Evolutionary conservation across 1,284 basidiomycete species (phyloP), one percentile per base, ranked within the genome.

Genomic region (Athelia psychrophila): DNA sequence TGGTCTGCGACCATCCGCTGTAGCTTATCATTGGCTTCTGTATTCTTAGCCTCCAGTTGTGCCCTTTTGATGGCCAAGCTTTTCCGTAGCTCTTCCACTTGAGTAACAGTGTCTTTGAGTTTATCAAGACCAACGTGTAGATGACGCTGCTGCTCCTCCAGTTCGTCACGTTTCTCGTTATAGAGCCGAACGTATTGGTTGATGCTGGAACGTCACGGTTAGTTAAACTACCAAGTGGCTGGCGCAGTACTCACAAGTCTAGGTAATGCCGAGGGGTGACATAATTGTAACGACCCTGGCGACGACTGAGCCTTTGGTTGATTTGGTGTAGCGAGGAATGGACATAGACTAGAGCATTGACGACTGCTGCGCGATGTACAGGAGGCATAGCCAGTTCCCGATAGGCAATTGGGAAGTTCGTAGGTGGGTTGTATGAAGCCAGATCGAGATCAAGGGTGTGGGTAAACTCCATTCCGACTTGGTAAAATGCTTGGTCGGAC

Each of bases 121-220:
- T 99, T 99, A 72, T 99, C 96, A 46, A 99, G 84, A 60, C 97
- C 97, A 56, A 99, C 94, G 64, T 99, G 96, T 54, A 99, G 80
- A 74, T 99, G 98, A 32, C 97, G 90, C 65, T 99, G 98, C 68
- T 99, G 95, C 66, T 99, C 97, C 69, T 99, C 97, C 23, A 99
- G 80, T 64, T 97, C 94, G 59, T 98, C 95, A n/a, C 95, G 89
- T 72, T 99, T 99, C 72, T 99, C 95, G 52, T 88, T 93, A 63
- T 95, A 95, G 27, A 99, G 81, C n/a, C 88, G 83, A 33, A 98
- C 95, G 63, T 98, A 99, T 62, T 99, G 95, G 59, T 97, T 93
- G 72, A 99, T 96, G 65, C 93, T 95, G 52, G 49, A 54, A 47
- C 40, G 50, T 30, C 58, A n/a, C 5, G 53, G 47, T 56, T 12